Evolutionary conservation across 179 eudicot genomes (phyloP).

Genomic region (Vitellaria paradoxa): DNA sequence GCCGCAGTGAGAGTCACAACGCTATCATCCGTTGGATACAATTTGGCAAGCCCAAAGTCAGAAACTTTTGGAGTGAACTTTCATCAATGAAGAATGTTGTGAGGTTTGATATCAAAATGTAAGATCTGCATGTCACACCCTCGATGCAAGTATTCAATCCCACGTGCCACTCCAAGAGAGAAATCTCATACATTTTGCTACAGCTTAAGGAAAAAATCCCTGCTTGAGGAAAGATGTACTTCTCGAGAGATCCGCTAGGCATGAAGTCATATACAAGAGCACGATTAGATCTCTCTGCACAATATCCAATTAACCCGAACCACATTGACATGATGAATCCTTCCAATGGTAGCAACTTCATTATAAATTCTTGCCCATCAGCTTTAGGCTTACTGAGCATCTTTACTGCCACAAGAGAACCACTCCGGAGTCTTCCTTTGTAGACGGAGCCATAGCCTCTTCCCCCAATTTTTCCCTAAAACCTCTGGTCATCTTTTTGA

Average conservation of each 20-base stretch:
- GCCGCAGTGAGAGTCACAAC: slow-evolving; percentile 10
- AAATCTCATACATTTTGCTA: neutral
- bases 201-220: neutral
- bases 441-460: no score
- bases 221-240: slow-evolving; percentile 3
- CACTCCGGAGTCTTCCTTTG: slow-evolving; percentile 1
- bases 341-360: neutral
- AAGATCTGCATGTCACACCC: slow-evolving; percentile 16
- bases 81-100: slow-evolving; percentile 11
- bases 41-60: slow-evolving; percentile 15
- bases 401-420: slow-evolving; percentile 4
- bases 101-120: slow-evolving; percentile 17
- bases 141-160: slow-evolving; percentile 13
- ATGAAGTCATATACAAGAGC: neutral
- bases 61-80: slow-evolving; percentile 15
- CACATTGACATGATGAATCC: neutral
- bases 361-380: slow-evolving; percentile 12
- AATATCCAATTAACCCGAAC: neutral
- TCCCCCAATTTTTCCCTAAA: no score
- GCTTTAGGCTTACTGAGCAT: neutral
- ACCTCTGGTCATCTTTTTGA: slow-evolving; percentile 12
- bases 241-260: slow-evolving; percentile 12
- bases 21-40: slow-evolving; percentile 10
- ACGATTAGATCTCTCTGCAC: no score
- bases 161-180: slow-evolving; percentile 17